phyloP scores from a whole-genome alignment of 345 rosid species.

The Populus deltoides region DNA sequence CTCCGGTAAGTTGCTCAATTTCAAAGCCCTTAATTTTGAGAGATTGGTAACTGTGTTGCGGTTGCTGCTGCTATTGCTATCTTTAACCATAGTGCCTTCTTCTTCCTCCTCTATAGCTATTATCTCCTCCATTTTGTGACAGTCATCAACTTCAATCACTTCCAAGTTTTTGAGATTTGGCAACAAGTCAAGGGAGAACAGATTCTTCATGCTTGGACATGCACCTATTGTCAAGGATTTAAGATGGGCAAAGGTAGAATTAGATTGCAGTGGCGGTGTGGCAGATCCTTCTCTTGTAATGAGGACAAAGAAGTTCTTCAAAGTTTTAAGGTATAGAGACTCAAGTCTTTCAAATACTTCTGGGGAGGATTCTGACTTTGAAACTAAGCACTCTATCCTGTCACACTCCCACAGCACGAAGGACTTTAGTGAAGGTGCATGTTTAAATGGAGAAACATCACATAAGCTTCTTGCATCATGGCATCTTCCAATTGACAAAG shows the following conservation, averaged over 20 bases:
- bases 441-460: not conserved
- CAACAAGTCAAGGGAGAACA: conserved; percentile 6
- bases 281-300: not conserved
- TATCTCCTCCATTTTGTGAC: conserved; percentile 24
- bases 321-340: not conserved
- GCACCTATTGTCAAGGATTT: accelerated
- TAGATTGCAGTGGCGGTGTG: not conserved
- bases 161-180: conserved; percentile 20
- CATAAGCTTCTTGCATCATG: not conserved
- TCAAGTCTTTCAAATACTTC: not conserved
- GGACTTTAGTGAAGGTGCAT: not conserved
- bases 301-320: not conserved
- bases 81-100: not conserved
- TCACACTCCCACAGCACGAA: not conserved
- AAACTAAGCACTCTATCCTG: not conserved
- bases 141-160: not conserved
- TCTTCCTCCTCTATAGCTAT: not conserved
- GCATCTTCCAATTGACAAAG: not conserved
- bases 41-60: not conserved
- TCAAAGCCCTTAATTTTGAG: not conserved
- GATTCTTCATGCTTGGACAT: conserved; percentile 18
- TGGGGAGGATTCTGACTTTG: not conserved
- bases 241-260: conserved; percentile 1
- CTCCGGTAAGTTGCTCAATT: not conserved
- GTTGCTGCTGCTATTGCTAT: not conserved